Conservation (phyloP, 768 basidiomycete species). For the Hygrophorus russula region DNA sequence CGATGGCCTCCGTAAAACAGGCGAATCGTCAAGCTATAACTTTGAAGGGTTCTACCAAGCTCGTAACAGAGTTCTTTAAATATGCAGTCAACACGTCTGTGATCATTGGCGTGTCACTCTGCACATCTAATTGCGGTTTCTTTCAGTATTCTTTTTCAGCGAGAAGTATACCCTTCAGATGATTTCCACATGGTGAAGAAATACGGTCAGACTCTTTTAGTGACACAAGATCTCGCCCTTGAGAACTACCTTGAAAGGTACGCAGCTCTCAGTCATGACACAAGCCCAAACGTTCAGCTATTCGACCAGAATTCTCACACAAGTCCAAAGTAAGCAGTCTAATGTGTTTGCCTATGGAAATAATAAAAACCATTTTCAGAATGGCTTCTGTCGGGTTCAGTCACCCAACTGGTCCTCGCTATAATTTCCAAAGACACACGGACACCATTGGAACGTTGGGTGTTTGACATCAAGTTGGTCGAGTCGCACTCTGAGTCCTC, state of each 20-base stretch:
- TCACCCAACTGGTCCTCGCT: constrained; percentile 89
- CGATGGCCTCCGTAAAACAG: constrained; percentile 33
- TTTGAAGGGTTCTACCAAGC: constrained; percentile 85
- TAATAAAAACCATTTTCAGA: constrained; percentile 32
- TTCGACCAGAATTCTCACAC: constrained; percentile 63
- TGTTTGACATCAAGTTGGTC: constrained; percentile 88
- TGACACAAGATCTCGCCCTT: constrained; percentile 86
- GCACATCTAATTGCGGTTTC: background rate
- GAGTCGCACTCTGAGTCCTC: constrained; percentile 42
- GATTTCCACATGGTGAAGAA: constrained; percentile 99
- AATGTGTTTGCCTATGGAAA: background rate
- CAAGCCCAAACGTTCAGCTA: background rate
- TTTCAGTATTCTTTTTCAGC: constrained; percentile 83
- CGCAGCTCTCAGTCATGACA: constrained; percentile 8
- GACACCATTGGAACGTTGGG: constrained; percentile 92
- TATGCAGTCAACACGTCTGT: constrained; percentile 95
- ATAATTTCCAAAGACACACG: constrained; percentile 94
- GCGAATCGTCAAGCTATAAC: constrained; percentile 71
- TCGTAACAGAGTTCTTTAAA: constrained; percentile 99
- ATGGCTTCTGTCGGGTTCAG: constrained; percentile 87
- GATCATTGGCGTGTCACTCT: background rate
- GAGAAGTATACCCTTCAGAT: constrained; percentile 94
- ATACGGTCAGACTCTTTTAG: constrained; percentile 91
- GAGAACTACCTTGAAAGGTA: constrained; percentile 89
- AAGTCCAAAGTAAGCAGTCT: constrained; percentile 72